Percentiles rank a stretch among this genome's conserved stretches.
Evolutionary conservation across 129 eudicot species (phyloP).

Genomic region (Artemisia annua): DNA sequence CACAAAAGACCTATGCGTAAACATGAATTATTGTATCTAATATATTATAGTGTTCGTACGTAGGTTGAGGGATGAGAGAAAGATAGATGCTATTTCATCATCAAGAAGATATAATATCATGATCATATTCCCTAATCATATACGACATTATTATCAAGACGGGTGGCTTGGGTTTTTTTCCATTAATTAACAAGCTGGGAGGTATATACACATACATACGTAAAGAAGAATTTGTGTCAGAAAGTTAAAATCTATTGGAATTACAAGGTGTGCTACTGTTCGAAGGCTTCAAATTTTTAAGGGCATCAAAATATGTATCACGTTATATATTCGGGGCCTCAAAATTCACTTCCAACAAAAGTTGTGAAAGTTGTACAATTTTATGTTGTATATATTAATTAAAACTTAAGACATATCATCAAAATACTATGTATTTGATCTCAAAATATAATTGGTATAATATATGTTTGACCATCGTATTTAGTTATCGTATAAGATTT

Average conservation of each 20-base stretch:
- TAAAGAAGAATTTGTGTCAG: neutral
- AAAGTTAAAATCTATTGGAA: neutral
- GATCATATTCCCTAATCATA: conserved; percentile 11
- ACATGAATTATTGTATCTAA: conserved; percentile 1
- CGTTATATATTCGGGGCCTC: too few species aligned
- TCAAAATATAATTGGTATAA: too few species aligned
- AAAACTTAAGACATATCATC: too few species aligned
- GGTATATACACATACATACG: neutral
- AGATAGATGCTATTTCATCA: conserved; percentile 2
- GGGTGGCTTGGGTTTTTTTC: neutral
- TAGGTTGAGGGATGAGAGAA: neutral
- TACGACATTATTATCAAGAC: neutral
- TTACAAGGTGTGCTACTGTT: too few species aligned
- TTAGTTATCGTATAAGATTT: too few species aligned
- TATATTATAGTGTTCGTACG: neutral
- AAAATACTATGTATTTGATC: too few species aligned
- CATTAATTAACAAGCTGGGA: neutral
- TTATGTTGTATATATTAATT: too few species aligned
- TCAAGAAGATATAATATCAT: conserved; percentile 1
- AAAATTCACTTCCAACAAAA: too few species aligned
- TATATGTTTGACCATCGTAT: too few species aligned
- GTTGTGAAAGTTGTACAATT: too few species aligned
- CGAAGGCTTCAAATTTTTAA: too few species aligned
- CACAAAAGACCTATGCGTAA: neutral
- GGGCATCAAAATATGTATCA: too few species aligned